A percentile compares a stretch with the other conserved stretches of the same genome.
These are phyloP conservation scores for Penicillium turbatum DNA, from an alignment of 495 filamentous ascomycete genomes.

Conservation along the genomic window DNA sequence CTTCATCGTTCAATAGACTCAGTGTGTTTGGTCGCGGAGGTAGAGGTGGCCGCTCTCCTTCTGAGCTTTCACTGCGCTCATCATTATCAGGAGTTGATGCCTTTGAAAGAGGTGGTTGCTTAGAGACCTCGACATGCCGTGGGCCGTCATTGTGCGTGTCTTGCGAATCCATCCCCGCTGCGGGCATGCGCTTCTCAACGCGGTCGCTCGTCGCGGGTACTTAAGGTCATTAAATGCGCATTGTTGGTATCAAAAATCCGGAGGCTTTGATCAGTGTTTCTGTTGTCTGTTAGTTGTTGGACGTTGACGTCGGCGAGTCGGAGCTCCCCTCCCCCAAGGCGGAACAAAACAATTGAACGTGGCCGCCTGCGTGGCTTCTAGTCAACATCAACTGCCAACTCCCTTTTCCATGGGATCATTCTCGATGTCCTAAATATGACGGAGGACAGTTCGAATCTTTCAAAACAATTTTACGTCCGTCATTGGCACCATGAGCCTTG, in stretches of 20 bases:
- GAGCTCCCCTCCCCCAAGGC: constrained; percentile 19
- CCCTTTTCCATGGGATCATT: constrained; percentile 11
- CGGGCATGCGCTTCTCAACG: constrained; percentile 22
- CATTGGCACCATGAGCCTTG: constrained; percentile 63
- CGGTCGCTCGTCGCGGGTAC: constrained; percentile 23
- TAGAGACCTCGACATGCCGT: constrained; percentile 10
- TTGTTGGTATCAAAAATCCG: constrained; percentile 4
- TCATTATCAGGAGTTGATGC: constrained; percentile 3
- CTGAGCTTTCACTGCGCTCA: constrained; percentile 28
- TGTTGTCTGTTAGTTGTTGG: constrained; percentile 1
- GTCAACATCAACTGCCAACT: constrained; percentile 12
- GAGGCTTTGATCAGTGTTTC: neutral
- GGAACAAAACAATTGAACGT: constrained; percentile 28
- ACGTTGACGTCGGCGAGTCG: constrained; percentile 21
- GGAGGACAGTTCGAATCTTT: constrained; percentile 24
- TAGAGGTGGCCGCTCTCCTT: constrained; percentile 56
- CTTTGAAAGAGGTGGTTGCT: constrained; percentile 1
- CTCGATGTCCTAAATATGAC: constrained; percentile 38
- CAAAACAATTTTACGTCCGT: constrained; percentile 24
- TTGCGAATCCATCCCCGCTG: constrained; percentile 25
- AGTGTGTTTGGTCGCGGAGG: constrained; percentile 61
- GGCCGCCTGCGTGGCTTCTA: constrained; percentile 32
- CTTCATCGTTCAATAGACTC: constrained; percentile 39
- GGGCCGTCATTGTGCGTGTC: constrained; percentile 11
- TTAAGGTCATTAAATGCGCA: constrained; percentile 13